phyloP scores from a whole-genome alignment of 148 eudicot genomes.

The Rhododendron kiyosumense region DNA sequence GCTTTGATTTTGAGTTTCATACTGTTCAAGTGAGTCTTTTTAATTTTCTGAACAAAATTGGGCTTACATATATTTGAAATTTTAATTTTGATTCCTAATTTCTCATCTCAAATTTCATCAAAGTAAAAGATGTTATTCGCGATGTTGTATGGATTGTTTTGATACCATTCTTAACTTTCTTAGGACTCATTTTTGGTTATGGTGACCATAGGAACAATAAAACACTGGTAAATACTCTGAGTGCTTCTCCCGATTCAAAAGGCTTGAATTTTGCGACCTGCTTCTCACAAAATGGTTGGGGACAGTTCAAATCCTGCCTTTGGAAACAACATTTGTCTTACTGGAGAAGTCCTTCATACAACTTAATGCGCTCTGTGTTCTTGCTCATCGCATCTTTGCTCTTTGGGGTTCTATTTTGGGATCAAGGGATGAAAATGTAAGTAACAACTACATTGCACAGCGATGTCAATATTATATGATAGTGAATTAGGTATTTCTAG shows the following conservation, averaged over 20 bases:
- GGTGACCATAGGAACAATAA: conserved; percentile 8
- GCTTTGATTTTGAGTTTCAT: too few relatives aligned
- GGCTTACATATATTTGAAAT: too few relatives aligned
- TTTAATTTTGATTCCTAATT: too few relatives aligned
- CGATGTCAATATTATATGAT: neutral
- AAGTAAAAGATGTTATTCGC: too few relatives aligned
- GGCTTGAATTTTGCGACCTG: conserved; percentile 47
- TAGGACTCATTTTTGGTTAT: neutral
- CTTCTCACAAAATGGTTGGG: conserved; percentile 23
- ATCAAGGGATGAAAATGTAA: conserved; percentile 38
- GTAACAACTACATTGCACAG: conserved; percentile 4
- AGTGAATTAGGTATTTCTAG: neutral
- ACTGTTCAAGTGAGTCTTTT: too few relatives aligned
- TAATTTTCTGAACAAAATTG: too few relatives aligned
- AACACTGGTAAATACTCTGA: conserved; percentile 31
- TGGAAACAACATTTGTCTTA: conserved; percentile 81
- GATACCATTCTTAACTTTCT: neutral
- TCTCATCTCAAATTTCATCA: too few relatives aligned
- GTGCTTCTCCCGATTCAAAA: conserved; percentile 59
- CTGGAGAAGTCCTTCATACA: conserved; percentile 91
- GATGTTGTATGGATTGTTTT: neutral
- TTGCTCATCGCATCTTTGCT: conserved; percentile 37
- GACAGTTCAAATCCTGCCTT: neutral
- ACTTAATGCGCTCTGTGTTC: conserved; percentile 36
- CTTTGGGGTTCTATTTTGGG: conserved; percentile 47